A percentile compares a stretch with the other conserved stretches of the same genome.
Evolutionary conservation across 1,284 basidiomycete species (phyloP).

Genomic region (Ceratobasidium sp.): DNA sequence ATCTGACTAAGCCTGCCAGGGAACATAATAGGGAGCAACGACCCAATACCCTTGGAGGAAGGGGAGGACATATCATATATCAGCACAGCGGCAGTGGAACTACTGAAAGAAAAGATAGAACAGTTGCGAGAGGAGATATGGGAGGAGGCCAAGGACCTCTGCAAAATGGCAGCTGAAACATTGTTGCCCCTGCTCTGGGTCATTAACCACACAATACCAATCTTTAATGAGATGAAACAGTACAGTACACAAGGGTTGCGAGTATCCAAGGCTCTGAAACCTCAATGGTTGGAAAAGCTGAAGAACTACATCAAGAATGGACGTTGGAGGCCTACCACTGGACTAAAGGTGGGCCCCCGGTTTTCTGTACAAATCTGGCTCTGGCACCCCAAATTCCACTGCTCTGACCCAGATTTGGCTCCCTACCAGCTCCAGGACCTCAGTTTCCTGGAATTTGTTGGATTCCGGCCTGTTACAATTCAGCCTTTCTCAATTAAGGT

Average conservation of each 20-base stretch:
- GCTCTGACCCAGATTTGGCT: no score
- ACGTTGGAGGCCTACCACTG: constrained; percentile 51
- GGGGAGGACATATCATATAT: constrained; percentile 41
- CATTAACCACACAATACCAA: constrained; percentile 57
- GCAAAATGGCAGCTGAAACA: constrained; percentile 49
- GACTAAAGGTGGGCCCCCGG: no score
- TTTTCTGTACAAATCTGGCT: no score
- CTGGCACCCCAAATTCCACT: no score
- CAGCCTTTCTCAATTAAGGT: no score
- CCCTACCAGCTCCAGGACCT: no score
- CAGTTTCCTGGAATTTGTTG: no score
- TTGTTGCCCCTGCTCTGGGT: constrained; percentile 53
- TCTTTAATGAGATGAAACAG: constrained; percentile 53
- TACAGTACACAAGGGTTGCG: constrained; percentile 52
- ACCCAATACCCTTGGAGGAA: constrained; percentile 46
- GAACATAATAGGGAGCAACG: constrained; percentile 45
- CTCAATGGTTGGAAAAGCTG: constrained; percentile 52
- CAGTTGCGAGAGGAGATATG: constrained; percentile 42
- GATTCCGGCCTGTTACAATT: no score
- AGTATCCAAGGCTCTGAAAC: constrained; percentile 52
- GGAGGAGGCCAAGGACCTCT: constrained; percentile 49
- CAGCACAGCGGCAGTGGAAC: constrained; percentile 44
- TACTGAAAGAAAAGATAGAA: constrained; percentile 46
- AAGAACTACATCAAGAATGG: constrained; percentile 46
- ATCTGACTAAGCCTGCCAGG: constrained; percentile 47